These are phyloP conservation scores for Vitis labrusca DNA, from an alignment of 164 flowering plant genomes.

Conservation along the genomic window DNA sequence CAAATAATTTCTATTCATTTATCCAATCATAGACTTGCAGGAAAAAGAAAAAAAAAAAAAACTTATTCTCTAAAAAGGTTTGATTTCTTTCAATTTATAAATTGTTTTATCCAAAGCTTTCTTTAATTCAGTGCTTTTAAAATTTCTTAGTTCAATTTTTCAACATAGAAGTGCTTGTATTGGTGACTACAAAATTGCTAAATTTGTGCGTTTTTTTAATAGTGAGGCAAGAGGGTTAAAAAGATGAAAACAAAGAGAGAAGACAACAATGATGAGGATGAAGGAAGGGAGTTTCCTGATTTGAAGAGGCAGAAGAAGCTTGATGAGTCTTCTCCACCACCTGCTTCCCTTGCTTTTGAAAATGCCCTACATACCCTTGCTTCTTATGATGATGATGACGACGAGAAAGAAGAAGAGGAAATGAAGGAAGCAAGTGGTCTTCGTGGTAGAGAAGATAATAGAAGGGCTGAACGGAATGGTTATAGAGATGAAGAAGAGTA, in stretches of 20 bases:
- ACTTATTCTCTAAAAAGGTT: no score
- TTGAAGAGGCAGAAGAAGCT: constrained; percentile 46
- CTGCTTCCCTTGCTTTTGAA: constrained; percentile 36
- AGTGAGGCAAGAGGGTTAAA: constrained; percentile 11
- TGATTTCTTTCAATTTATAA: no score
- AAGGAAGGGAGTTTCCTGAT: constrained; percentile 20
- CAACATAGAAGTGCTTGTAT: no score
- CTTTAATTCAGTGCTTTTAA: no score
- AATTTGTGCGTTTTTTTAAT: not conserved
- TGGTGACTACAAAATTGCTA: no score
- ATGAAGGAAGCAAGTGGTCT: constrained; percentile 5
- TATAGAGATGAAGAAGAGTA: constrained; percentile 30
- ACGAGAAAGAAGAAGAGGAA: constrained; percentile 32
- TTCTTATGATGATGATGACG: constrained; percentile 67
- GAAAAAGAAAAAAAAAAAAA: no score
- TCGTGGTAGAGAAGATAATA: constrained; percentile 8
- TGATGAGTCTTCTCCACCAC: constrained; percentile 29
- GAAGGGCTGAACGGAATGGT: constrained; percentile 19
- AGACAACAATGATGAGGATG: constrained; percentile 25
- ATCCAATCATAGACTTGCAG: no score
- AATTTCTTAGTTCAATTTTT: no score
- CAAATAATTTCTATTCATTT: no score
- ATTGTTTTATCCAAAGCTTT: no score
- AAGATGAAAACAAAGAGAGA: constrained; percentile 48
- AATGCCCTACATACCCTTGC: constrained; percentile 68